Percentiles rank a stretch among this genome's conserved stretches.
Evolutionary conservation across 2,329 filamentous ascomycete species (phyloP).

Genomic region (Colletotrichum plurivorum): DNA sequence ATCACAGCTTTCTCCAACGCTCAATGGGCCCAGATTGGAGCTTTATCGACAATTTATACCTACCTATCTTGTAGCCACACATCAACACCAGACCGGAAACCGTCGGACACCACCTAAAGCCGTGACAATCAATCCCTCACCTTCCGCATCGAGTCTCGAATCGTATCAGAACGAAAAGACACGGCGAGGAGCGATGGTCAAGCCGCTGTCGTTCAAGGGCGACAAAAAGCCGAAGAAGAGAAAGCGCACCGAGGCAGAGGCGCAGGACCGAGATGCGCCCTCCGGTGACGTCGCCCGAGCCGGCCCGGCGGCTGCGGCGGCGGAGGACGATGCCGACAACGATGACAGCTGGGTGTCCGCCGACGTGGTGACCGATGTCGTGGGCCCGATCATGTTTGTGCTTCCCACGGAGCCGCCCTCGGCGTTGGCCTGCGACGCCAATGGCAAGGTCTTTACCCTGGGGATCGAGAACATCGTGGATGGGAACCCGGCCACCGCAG

Average conservation of each 20-base stretch:
- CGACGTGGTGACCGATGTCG: conserved; percentile 79
- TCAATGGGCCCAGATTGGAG: conserved; percentile 8
- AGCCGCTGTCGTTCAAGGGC: conserved; percentile 94
- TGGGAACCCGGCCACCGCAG: conserved; percentile 83
- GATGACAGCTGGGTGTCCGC: conserved; percentile 96
- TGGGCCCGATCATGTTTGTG: conserved; percentile 86
- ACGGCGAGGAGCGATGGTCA: conserved; percentile 75
- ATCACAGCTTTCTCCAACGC: conserved; percentile 9
- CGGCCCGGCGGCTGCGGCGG: conserved; percentile 39
- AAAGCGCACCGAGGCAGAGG: conserved; percentile 76
- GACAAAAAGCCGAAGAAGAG: conserved; percentile 96
- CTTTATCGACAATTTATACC: conserved; percentile 21
- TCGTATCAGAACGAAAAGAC: conserved; percentile 3
- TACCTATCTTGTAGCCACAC: conserved; percentile 4
- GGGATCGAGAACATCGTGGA: conserved; percentile 91
- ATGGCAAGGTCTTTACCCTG: conserved; percentile 87
- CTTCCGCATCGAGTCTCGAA: conserved; percentile 23
- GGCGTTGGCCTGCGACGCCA: conserved; percentile 87
- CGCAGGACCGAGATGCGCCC: conserved; percentile 43
- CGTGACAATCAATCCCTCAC: conserved; percentile 1
- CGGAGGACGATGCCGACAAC: conserved; percentile 59
- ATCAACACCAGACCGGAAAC: conserved; percentile 7
- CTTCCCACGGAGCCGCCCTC: conserved; percentile 81
- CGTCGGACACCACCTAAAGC: conserved; percentile 30
- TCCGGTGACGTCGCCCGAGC: conserved; percentile 49